phyloP scores from a whole-genome alignment of 164 flowering plant genomes.

The Aristolochia fimbriata region DNA sequence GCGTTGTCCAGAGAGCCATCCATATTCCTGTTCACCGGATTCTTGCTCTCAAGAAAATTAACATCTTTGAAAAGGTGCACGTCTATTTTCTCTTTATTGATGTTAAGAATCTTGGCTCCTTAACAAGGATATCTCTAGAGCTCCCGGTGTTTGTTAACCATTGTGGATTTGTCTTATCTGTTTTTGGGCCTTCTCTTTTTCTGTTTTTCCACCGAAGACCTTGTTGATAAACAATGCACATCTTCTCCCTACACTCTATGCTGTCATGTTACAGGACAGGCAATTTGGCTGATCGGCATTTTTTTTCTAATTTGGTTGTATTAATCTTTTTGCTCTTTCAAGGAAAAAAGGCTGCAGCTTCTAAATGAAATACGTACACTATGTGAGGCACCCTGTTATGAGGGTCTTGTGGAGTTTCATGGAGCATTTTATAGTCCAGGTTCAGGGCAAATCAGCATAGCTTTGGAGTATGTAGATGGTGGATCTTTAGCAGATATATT shows the following conservation, averaged over 20 bases:
- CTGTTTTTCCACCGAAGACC: neutral
- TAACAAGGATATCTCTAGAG: too few relatives aligned
- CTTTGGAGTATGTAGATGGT: slow-evolving; percentile 97
- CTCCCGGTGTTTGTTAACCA: neutral
- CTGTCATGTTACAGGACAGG: neutral
- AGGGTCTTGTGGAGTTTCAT: slow-evolving; percentile 93
- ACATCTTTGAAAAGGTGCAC: slow-evolving; percentile 91
- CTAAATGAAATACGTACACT: slow-evolving; percentile 88
- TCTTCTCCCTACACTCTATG: neutral
- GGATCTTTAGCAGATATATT: slow-evolving; percentile 92
- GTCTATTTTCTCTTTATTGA: neutral
- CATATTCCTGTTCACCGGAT: slow-evolving; percentile 86
- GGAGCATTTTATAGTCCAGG: slow-evolving; percentile 97
- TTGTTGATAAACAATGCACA: neutral
- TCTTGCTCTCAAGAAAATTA: slow-evolving; percentile 89
- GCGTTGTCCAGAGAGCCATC: slow-evolving; percentile 95
- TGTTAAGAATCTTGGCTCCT: neutral
- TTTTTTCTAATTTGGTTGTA: neutral
- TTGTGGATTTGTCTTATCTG: neutral
- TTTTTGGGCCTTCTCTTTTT: neutral
- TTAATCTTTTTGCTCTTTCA: slow-evolving; percentile 5
- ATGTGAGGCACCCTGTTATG: slow-evolving; percentile 87
- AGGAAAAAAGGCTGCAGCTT: slow-evolving; percentile 97
- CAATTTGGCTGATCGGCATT: neutral
- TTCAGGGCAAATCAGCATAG: slow-evolving; percentile 97